Conservation (phyloP, 1,284 basidiomycete genomes). For the Ganoderma resinaceum region DNA sequence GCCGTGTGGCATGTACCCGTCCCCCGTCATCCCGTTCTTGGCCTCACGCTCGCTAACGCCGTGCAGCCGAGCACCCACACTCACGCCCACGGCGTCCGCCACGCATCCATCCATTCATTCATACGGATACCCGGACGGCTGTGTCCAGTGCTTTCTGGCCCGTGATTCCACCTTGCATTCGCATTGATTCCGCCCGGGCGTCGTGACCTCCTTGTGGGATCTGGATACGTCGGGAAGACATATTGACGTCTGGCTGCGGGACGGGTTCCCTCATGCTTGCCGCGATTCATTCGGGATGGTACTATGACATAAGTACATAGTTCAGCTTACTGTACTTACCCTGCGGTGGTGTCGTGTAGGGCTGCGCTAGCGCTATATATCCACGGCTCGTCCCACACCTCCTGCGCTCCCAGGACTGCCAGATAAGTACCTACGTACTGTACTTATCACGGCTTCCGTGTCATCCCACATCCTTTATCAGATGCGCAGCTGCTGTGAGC, state of each 20-base stretch:
- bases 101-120: neutral
- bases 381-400: too few relatives aligned
- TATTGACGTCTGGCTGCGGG: too few relatives aligned
- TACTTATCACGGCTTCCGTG: too few relatives aligned
- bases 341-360: neutral
- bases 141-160: neutral
- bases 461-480: too few relatives aligned
- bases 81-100: neutral
- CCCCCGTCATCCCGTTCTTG: neutral
- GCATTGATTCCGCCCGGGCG: too few relatives aligned
- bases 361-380: too few relatives aligned
- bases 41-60: neutral
- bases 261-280: neutral
- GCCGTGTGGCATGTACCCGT: neutral
- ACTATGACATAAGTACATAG: too few relatives aligned
- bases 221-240: too few relatives aligned
- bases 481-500: too few relatives aligned
- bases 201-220: neutral
- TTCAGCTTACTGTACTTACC: neutral
- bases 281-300: too few relatives aligned
- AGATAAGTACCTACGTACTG: too few relatives aligned
- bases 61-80: neutral
- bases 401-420: neutral
- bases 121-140: neutral
- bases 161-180: neutral